Evolutionary conservation across 2,329 filamentous ascomycete genomes (phyloP), one percentile per base, ranked within the genome.

Genomic region (Fusarium compactum): DNA sequence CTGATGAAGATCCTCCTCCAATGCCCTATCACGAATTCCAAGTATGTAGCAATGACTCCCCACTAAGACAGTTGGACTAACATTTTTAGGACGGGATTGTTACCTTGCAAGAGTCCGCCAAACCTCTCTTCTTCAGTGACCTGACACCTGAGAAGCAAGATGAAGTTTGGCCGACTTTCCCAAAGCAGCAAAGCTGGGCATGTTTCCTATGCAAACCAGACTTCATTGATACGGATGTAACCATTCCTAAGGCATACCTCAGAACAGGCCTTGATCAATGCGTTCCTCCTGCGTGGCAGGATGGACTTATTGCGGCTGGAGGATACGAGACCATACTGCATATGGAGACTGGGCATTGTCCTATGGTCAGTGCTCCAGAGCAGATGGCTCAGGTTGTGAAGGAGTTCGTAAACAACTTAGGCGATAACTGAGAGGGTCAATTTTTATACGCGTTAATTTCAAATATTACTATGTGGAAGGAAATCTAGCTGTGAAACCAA

Each of bases 111-210:
- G 41, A 47, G 6, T 20, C 29, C 5, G 53, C 53, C 29, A 56
- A 46, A 15, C 14, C 53, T 6, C 29, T 56, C 8, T 56, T 56
- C 41, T 56, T 47, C 2, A 27, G 53, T 14, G 53, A 56, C 15
- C 6, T 56, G 8, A 16, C 22, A 18, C 2, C 22, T 5, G 53
- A 56, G 16, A 20, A 22, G n/a, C 53, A 56, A 14, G 27, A 46
- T 15, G 22, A 45, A 7, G 20, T 56, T 9, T 56, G 53, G 53
- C 16, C 10, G n/a, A 56, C 41, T 16, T 56, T 56, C 6, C 41
- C 53, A n/a, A 56, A 56, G 14, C 41, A 56, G 14, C 53, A 56
- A 24, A 56, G 53, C 11, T 56, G 53, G 53, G 22, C 16, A 18
- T 56, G 53, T 20, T 56, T 46, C 16, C 9, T 38, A 2, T 38